A percentile compares a stretch with the other conserved stretches of the same genome.
Conservation (phyloP, 768 basidiomycete genomes). For the Porphyrellus cyaneotinctus region DNA sequence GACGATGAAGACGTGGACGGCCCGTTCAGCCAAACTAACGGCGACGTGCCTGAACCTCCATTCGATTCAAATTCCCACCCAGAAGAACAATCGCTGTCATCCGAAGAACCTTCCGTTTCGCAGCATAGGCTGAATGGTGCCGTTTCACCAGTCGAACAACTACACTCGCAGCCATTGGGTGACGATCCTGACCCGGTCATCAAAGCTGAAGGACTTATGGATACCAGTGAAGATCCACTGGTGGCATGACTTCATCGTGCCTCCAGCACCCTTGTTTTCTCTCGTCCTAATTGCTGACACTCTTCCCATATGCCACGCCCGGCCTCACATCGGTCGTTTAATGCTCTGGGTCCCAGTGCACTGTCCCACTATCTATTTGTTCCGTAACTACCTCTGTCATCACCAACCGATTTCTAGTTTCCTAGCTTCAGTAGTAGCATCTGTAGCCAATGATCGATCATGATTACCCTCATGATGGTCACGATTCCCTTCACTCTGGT, state of each 20-base stretch:
- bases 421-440: slow-evolving; percentile 29
- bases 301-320: slow-evolving; percentile 5
- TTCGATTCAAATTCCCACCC: slow-evolving; percentile 20
- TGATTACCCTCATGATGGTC: slow-evolving; percentile 34
- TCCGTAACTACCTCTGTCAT: slow-evolving; percentile 27
- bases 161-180: slow-evolving; percentile 47
- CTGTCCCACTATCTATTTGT: slow-evolving; percentile 32
- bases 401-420: slow-evolving; percentile 22
- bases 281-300: slow-evolving; percentile 3
- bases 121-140: slow-evolving; percentile 47
- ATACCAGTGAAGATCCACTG: slow-evolving; percentile 59
- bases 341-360: slow-evolving; percentile 20
- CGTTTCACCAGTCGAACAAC: slow-evolving; percentile 43
- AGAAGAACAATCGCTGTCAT: slow-evolving; percentile 26
- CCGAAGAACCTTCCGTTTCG: slow-evolving; percentile 46
- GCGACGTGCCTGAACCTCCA: slow-evolving; percentile 32
- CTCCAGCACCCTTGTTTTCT: background rate
- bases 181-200: slow-evolving; percentile 51
- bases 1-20: slow-evolving; percentile 33
- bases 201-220: slow-evolving; percentile 62
- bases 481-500: slow-evolving; percentile 26
- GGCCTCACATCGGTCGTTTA: slow-evolving; percentile 10
- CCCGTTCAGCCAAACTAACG: slow-evolving; percentile 30
- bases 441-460: slow-evolving; percentile 33
- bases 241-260: slow-evolving; percentile 28